Evolutionary conservation across 441 rosid species (phyloP).

Genomic region (Corymbia citriodora): DNA sequence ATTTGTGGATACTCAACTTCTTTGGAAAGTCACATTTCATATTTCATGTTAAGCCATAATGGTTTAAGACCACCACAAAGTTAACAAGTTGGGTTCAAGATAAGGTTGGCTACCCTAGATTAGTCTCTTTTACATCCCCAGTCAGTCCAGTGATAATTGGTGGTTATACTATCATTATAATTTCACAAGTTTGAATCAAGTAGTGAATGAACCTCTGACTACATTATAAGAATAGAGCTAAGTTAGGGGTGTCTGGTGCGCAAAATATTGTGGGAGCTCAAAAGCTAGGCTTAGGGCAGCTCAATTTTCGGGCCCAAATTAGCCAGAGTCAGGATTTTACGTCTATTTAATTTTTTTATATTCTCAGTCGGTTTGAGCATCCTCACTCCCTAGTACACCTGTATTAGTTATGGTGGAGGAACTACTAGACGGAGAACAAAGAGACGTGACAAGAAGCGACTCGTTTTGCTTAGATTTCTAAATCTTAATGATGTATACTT

Average conservation of each 20-base stretch:
- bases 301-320: rapidly evolving
- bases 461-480: background rate
- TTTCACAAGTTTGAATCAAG: background rate
- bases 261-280: background rate
- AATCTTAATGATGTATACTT: background rate
- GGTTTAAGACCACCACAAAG: rapidly evolving
- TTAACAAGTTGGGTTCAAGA: background rate
- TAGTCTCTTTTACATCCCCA: background rate
- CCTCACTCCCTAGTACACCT: background rate
- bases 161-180: background rate
- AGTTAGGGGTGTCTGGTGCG: no score
- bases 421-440: background rate
- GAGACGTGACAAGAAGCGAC: background rate
- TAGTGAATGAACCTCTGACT: background rate
- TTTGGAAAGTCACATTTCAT: background rate
- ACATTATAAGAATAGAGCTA: background rate
- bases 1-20: rapidly evolving
- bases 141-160: background rate
- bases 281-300: background rate
- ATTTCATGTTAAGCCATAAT: background rate
- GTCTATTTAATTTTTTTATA: background rate
- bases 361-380: background rate
- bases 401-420: background rate
- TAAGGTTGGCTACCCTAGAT: rapidly evolving
- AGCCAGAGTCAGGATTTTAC: background rate